Evolutionary conservation across 768 basidiomycete species (phyloP).

Genomic region (Crucibulum laeve): DNA sequence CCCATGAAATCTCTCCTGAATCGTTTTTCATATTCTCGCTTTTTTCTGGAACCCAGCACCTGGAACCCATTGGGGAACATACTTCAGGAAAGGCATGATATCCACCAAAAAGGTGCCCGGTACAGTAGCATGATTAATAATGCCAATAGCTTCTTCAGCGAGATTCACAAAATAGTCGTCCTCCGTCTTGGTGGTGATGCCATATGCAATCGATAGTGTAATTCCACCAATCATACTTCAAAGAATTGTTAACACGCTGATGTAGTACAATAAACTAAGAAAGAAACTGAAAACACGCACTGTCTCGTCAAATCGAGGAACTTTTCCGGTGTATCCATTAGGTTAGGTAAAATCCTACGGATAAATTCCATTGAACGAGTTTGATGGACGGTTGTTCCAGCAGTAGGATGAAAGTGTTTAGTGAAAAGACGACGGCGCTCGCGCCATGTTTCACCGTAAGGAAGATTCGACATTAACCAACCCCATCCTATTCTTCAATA

Average conservation of each 20-base stretch:
- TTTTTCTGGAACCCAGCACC: conserved; percentile 55
- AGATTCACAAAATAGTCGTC: conserved; percentile 41
- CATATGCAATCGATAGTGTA: conserved; percentile 41
- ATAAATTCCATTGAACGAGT: conserved; percentile 22
- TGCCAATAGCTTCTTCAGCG: conserved; percentile 32
- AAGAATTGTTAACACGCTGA: not conserved
- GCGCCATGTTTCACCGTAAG: conserved; percentile 36
- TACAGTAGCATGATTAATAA: conserved; percentile 26
- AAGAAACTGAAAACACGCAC: conserved; percentile 20
- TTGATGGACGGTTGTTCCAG: conserved; percentile 24
- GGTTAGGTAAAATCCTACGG: conserved; percentile 22
- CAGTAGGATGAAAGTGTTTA: conserved; percentile 32
- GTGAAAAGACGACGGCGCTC: conserved; percentile 35
- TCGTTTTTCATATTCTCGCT: conserved; percentile 38
- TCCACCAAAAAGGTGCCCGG: conserved; percentile 46
- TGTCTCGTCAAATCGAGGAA: conserved; percentile 29
- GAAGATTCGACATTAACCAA: conserved; percentile 34
- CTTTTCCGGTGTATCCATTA: conserved; percentile 29
- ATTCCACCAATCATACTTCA: conserved; percentile 35
- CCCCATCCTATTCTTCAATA: conserved; percentile 34
- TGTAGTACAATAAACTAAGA: not conserved
- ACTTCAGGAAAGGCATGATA: conserved; percentile 28
- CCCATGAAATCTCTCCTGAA: conserved; percentile 29
- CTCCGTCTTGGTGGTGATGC: conserved; percentile 30
- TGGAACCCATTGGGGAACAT: conserved; percentile 55